Conservation (phyloP, 108 stramenopile genomes). For the Cylindrotheca closterium region DNA sequence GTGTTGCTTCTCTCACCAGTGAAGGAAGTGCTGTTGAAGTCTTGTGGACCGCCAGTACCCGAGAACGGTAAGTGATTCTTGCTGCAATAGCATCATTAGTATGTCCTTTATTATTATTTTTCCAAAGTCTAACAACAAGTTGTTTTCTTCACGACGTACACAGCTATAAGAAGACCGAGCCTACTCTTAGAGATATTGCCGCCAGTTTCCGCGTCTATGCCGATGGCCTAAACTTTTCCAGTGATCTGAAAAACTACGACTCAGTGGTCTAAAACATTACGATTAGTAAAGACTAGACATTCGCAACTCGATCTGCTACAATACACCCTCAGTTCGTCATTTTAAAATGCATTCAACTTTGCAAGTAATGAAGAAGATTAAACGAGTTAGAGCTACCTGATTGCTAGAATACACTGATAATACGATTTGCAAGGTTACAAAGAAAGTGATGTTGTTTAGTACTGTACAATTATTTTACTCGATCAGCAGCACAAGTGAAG, state of each 20-base stretch:
- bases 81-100: background rate
- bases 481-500: too few species aligned
- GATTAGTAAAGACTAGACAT: too few species aligned
- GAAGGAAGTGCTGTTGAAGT: slow-evolving; percentile 80
- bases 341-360: too few species aligned
- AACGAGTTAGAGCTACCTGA: too few species aligned
- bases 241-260: slow-evolving; percentile 26
- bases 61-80: slow-evolving; percentile 1
- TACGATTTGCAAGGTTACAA: too few species aligned
- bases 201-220: slow-evolving; percentile 76
- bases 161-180: slow-evolving; percentile 77
- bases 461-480: too few species aligned
- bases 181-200: slow-evolving; percentile 58
- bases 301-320: too few species aligned
- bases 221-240: slow-evolving; percentile 73
- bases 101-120: background rate
- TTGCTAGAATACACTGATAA: too few species aligned
- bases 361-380: too few species aligned
- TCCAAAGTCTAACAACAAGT: background rate
- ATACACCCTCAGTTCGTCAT: too few species aligned
- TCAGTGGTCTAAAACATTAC: background rate
- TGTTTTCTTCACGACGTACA: slow-evolving; percentile 1
- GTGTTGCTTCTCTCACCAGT: slow-evolving; percentile 84
- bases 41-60: slow-evolving; percentile 79
- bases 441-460: too few species aligned